Evolutionary conservation across 306 rosid genomes (phyloP).

Genomic region (Nissolia schottii): DNA sequence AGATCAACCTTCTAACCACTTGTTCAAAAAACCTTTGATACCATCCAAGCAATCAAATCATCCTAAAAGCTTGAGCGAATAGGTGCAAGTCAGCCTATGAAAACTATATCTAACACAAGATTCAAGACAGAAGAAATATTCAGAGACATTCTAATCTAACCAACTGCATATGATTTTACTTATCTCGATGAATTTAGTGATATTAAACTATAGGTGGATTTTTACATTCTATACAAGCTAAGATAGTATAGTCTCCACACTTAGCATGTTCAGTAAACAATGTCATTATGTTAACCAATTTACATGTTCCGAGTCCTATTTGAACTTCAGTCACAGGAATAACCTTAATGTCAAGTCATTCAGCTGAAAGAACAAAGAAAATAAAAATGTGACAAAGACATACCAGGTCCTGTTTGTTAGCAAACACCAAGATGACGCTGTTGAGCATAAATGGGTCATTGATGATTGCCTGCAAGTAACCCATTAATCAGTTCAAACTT

Average conservation of each 20-base stretch:
- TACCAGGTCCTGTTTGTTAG: slow-evolving; percentile 98
- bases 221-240: neutral
- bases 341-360: neutral
- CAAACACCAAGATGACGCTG: slow-evolving; percentile 92
- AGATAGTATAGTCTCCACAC: neutral
- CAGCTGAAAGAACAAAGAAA: slow-evolving; percentile 9
- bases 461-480: slow-evolving; percentile 75
- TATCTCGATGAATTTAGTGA: neutral
- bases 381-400: slow-evolving; percentile 28
- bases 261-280: neutral
- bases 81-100: neutral
- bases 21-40: neutral
- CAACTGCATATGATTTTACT: neutral
- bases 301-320: neutral
- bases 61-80: neutral
- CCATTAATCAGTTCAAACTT: slow-evolving; percentile 26
- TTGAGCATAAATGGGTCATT: slow-evolving; percentile 96
- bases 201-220: neutral
- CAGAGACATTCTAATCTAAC: slow-evolving; percentile 7
- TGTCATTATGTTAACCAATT: neutral
- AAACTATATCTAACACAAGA: neutral
- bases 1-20: neutral
- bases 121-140: neutral
- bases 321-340: neutral
- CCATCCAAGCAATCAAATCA: neutral